Base-by-base conservation (phyloP, 2,329 filamentous ascomycete species). In the Fusarium buharicum region DNA sequence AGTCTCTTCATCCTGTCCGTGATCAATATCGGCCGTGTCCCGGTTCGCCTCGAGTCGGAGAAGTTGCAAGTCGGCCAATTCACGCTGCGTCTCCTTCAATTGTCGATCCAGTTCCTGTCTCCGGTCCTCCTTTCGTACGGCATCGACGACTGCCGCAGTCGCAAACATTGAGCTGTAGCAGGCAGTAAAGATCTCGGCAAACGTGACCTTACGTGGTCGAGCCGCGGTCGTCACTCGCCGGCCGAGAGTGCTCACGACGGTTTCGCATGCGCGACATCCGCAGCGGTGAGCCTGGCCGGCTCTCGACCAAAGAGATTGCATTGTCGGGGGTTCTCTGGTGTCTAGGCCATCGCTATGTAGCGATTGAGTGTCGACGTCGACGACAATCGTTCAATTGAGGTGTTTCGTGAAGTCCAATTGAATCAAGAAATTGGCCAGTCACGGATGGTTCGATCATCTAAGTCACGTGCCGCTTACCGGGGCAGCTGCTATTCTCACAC, bases 271-370 rank as follows among this genome's bases (percentile, higher is more conserved):
- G 66, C 83, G 80, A 77, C 87, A 90, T 75, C 82, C 82, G 77
- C 86, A 90, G 69, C 83, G 81, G 75, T 83, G 84, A 77, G 82
- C 82, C 81, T 84, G 84, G 70, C 83, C 81, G 77, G 86, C 84
- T 78, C 87, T 84, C 75, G 86, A 87, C 87, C 88, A 89, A 67
- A 91, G 74, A 64, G 82, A 81, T 76, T 86, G 86, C 90, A 92
- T 93, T 71, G 73, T 78, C 66, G 71, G n/a, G 41, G 44, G 13
- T 20, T 47, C 8, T 27, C 24, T 33, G 18, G 50, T 9, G 44
- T 33, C 55, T 54, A 71, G 41, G 59, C 55, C 72, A 74, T 74
- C 46, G 59, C 60, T 56, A 33, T 46, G 34, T n/a, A 18, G 56
- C 51, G 41, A 49, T 59, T 64, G 56, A 45, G 43, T 20, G 41